These are phyloP conservation scores for Russula vinacea DNA, from an alignment of 768 basidiomycete genomes.

Conservation along the genomic window DNA sequence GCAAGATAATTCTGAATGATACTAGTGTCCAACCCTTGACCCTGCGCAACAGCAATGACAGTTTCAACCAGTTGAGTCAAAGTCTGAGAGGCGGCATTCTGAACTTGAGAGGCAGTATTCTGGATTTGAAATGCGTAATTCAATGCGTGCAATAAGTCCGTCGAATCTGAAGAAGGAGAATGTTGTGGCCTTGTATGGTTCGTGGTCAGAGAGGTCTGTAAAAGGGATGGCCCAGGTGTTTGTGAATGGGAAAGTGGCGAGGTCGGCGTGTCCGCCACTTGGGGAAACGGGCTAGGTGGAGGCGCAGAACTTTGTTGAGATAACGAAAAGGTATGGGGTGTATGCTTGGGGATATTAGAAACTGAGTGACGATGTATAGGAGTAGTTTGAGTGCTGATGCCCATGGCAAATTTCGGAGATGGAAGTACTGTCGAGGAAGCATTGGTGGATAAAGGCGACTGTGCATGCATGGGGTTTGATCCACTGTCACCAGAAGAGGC, in stretches of 20 bases:
- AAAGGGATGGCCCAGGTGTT: background rate
- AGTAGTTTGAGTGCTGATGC: background rate
- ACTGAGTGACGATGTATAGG: background rate
- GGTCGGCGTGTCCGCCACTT: background rate
- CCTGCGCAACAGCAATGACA: constrained; percentile 25
- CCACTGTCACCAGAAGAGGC: background rate
- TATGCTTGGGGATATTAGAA: background rate
- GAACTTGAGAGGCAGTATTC: constrained; percentile 16
- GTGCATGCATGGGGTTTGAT: constrained; percentile 1
- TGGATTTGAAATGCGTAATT: constrained; percentile 20
- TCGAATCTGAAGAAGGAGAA: background rate
- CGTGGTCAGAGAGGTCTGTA: background rate
- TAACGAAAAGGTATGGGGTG: background rate
- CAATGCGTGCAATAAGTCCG: constrained; percentile 17
- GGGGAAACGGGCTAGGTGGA: background rate
- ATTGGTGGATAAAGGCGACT: background rate
- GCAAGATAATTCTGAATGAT: constrained; percentile 24
- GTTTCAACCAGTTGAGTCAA: constrained; percentile 27
- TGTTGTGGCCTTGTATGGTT: constrained; percentile 1
- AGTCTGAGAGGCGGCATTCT: constrained; percentile 16
- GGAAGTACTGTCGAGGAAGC: background rate
- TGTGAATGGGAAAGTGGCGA: background rate
- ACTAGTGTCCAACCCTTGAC: constrained; percentile 23
- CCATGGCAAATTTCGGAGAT: background rate
- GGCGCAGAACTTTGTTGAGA: constrained; percentile 8